Percentiles rank a stretch among this genome's conserved stretches.
These are phyloP conservation scores for Lachnellula cervina DNA, from an alignment of 2,329 filamentous ascomycete genomes.

Conservation along the genomic window DNA sequence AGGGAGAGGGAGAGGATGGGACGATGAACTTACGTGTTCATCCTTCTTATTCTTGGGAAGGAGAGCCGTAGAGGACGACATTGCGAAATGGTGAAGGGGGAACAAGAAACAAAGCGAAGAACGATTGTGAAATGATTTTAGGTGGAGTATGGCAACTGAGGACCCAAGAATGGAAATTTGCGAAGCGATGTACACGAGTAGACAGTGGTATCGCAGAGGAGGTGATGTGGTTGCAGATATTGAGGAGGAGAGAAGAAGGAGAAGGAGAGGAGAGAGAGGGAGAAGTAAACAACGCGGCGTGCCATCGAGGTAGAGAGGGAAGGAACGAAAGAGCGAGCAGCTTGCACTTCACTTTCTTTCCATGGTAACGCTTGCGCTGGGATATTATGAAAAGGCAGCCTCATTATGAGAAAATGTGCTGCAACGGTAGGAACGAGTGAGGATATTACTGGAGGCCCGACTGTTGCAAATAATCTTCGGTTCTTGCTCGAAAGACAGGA, in stretches of 20 bases:
- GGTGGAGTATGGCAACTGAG: conserved; percentile 3
- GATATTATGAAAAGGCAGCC: neutral
- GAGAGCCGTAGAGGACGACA: conserved; percentile 33
- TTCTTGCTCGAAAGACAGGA: too few species aligned
- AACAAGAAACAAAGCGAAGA: neutral
- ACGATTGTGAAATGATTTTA: neutral
- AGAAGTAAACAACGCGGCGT: conserved; percentile 2
- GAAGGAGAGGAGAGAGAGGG: neutral
- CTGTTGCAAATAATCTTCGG: too few species aligned
- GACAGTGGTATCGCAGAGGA: neutral
- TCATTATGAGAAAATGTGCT: too few species aligned
- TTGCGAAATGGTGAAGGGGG: conserved; percentile 8
- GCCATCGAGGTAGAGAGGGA: neutral
- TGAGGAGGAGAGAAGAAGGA: neutral
- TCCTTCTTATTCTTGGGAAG: conserved; percentile 28
- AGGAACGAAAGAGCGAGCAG: conserved; percentile 4
- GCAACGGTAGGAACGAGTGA: too few species aligned
- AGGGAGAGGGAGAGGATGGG: neutral
- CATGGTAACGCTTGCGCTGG: neutral
- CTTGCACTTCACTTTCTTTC: neutral
- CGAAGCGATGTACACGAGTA: neutral
- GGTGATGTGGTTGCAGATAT: conserved; percentile 6
- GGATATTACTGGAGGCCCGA: too few species aligned
- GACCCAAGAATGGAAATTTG: neutral
- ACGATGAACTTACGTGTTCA: conserved; percentile 21